Evolutionary conservation across 495 filamentous ascomycete species (phyloP).

Genomic region (Neurospora cerealis): DNA sequence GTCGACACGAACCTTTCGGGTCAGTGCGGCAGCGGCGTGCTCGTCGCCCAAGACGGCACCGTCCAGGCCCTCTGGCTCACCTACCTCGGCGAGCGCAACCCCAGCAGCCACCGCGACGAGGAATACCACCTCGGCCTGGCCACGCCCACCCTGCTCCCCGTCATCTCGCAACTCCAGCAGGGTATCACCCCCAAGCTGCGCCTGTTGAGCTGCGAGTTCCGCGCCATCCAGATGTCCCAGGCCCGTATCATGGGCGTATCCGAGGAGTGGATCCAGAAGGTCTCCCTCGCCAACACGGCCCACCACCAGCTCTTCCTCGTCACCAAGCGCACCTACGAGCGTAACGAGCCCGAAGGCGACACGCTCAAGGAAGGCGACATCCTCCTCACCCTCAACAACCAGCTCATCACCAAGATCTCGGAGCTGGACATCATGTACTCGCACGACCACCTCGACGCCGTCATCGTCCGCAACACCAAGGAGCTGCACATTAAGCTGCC

Average conservation of each 20-base stretch:
- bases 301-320: conserved; percentile 98
- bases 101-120: conserved; percentile 72
- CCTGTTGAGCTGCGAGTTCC: conserved; percentile 88
- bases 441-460: conserved; percentile 68
- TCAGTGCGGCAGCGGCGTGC: conserved; percentile 90
- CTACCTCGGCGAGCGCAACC: conserved; percentile 81
- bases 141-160: conserved; percentile 77
- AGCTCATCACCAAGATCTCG: conserved; percentile 83
- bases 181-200: conserved; percentile 69
- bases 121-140: conserved; percentile 95
- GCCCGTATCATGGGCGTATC: conserved; percentile 96
- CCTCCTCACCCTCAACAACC: conserved; percentile 80
- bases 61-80: conserved; percentile 95
- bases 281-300: conserved; percentile 74
- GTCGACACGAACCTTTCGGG: conserved; percentile 85
- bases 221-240: conserved; percentile 92
- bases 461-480: conserved; percentile 76
- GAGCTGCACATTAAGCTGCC: conserved; percentile 71
- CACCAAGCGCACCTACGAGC: conserved; percentile 61
- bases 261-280: conserved; percentile 88
- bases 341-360: conserved; percentile 51
- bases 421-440: conserved; percentile 97
- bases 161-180: conserved; percentile 72
- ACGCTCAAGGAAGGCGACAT: conserved; percentile 83
- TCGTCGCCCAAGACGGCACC: conserved; percentile 80